Base-by-base conservation (phyloP, 2,329 filamentous ascomycete species). In the Capronia epimyces region DNA sequence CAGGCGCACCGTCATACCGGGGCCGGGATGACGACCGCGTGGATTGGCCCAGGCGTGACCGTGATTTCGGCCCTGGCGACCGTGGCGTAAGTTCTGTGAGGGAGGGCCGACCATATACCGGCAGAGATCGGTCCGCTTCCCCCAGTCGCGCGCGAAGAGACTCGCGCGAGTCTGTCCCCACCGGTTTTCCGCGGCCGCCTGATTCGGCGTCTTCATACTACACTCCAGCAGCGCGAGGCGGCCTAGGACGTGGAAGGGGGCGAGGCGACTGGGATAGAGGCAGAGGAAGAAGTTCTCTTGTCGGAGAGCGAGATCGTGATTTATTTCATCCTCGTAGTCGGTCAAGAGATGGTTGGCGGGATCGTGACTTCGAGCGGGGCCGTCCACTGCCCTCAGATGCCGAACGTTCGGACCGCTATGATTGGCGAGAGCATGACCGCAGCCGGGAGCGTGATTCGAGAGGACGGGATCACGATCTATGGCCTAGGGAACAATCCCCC, bases 31-130 rank as follows among this genome's bases (percentile, higher is more conserved):
- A 66, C 41, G 60, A 60, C 60, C 58, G 72, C 71, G 43, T 66
- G 10, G 71, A 76, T 34, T 72, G 71, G 69, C 60, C 67, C 46
- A 71, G 74, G 10, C 68, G 72, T 24, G 71, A 75, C 39, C 67
- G 71, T n/a, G 70, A 73, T 21, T 71, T 73, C 50, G 69, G 76
- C 43, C 66, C 64, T 1, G 63, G 70, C 49, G 68, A 73, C 46
- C 61, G 69, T 22, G 39, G 43, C 25, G 15, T 32, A 45, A 18
- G 47, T 31, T 36, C 46, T 16, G 67, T 63, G 1, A 64, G 71
- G 50, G 70, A 73, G 42, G 60, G 67, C 4, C 68, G 74, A 3
- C 64, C 68, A 2, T 67, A 72, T 7, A 71, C 73, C 50, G 69
- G 71, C 10, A 69, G 71, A 36, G 72, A 75, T 37, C 68, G 72